Percentiles rank a stretch among this genome's conserved stretches.
These are phyloP conservation scores for Spongispora temasekensis DNA, from an alignment of 1,284 basidiomycete genomes.

Conservation along the genomic window DNA sequence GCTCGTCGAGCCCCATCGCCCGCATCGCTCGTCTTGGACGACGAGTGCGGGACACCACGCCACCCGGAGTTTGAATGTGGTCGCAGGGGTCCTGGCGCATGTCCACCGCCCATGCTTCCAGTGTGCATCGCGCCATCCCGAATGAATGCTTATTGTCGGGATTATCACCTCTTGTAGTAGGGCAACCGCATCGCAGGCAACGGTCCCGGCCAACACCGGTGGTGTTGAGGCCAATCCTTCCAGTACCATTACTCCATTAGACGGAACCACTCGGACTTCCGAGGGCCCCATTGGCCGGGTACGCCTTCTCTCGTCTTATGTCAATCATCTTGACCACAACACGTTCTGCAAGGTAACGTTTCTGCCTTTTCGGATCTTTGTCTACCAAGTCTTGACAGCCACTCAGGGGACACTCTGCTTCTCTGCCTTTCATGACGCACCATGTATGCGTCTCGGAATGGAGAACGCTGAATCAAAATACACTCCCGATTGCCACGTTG, in stretches of 20 bases:
- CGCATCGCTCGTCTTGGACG: background rate
- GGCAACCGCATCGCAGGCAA: no score
- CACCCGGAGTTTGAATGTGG: slow-evolving; percentile 34
- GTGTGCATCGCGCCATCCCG: slow-evolving; percentile 2
- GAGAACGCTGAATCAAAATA: slow-evolving; percentile 1
- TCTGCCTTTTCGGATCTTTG: slow-evolving; percentile 1
- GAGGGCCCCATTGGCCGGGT: background rate
- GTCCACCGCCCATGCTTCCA: background rate
- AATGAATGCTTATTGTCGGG: slow-evolving; percentile 2
- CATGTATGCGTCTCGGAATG: background rate
- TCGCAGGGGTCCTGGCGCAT: slow-evolving; percentile 26
- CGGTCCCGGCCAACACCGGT: slow-evolving; percentile 18
- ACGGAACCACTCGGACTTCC: background rate
- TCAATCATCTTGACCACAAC: background rate
- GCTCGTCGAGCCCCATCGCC: background rate
- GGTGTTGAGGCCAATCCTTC: background rate
- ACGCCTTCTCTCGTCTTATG: background rate
- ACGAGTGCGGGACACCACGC: slow-evolving; percentile 2
- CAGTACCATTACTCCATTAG: background rate
- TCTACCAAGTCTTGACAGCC: background rate
- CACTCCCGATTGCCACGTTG: background rate
- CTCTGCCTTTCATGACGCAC: background rate
- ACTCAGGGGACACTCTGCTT: background rate
- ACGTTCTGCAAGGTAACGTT: background rate
- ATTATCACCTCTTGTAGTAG: no score